These are phyloP conservation scores for Picochlorum sp. DNA, from an alignment of 139 green algal genomes.

Conservation along the genomic window DNA sequence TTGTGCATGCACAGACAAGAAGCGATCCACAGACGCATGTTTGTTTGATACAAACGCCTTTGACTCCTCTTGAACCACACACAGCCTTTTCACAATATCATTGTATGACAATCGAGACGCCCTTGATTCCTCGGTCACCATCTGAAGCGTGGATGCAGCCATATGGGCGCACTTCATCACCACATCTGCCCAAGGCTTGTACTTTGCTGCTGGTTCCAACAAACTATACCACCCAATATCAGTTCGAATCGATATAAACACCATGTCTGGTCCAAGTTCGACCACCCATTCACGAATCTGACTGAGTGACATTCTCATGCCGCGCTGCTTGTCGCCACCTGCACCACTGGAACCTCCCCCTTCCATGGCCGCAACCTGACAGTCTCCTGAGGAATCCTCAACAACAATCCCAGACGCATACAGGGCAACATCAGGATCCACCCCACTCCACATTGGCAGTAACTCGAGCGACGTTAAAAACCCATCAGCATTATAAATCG, in stretches of 20 bases:
- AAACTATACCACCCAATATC: constrained; percentile 86
- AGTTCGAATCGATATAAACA: constrained; percentile 87
- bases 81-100: constrained; percentile 60
- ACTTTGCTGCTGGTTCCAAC: constrained; percentile 47
- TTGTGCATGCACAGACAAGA: constrained; percentile 85
- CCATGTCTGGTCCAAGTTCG: constrained; percentile 73
- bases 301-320: constrained; percentile 79
- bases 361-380: constrained; percentile 19
- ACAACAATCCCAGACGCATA: constrained; percentile 71
- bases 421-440: constrained; percentile 77
- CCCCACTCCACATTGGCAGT: constrained; percentile 74
- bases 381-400: constrained; percentile 71
- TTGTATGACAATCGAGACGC: constrained; percentile 67
- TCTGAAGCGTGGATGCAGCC: constrained; percentile 43
- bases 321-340: constrained; percentile 14
- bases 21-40: constrained; percentile 68
- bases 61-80: constrained; percentile 26
- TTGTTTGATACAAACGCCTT: constrained; percentile 53
- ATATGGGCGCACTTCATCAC: constrained; percentile 65
- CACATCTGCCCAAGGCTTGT: constrained; percentile 70
- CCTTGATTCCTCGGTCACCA: constrained; percentile 53
- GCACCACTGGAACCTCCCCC: constrained; percentile 14
- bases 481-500: constrained; percentile 79
- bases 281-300: constrained; percentile 90
- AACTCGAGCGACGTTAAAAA: constrained; percentile 77